Evolutionary conservation across 1,284 basidiomycete genomes (phyloP).

Genomic region (Pseudozyma sp.): DNA sequence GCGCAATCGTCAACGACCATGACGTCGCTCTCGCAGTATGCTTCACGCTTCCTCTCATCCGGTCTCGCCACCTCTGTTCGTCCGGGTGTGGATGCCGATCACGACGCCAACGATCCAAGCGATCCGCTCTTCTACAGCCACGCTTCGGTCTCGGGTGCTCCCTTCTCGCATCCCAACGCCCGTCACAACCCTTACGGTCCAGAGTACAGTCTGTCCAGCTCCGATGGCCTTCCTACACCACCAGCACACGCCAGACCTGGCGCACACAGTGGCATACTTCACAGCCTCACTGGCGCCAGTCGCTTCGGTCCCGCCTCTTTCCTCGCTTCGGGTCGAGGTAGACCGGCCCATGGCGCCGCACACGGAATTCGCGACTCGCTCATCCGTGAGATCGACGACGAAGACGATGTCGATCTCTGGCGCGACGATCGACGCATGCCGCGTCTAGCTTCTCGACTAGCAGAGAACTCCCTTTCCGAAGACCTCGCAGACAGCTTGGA

Average conservation of each 20-base stretch:
- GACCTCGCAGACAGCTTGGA: slow-evolving; percentile 40
- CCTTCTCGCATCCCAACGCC: slow-evolving; percentile 42
- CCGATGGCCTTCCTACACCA: slow-evolving; percentile 50
- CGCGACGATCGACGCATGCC: slow-evolving; percentile 47
- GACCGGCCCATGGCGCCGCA: slow-evolving; percentile 8
- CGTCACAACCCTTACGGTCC: slow-evolving; percentile 43
- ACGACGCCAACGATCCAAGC: slow-evolving; percentile 37
- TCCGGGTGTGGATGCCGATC: slow-evolving; percentile 38
- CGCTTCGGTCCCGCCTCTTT: slow-evolving; percentile 49
- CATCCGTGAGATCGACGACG: slow-evolving; percentile 55
- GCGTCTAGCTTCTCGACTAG: slow-evolving; percentile 36
- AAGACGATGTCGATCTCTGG: slow-evolving; percentile 57
- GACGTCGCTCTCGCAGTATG: slow-evolving; percentile 55
- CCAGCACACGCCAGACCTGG: slow-evolving; percentile 24
- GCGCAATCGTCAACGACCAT: slow-evolving; percentile 2
- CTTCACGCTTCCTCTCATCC: slow-evolving; percentile 51
- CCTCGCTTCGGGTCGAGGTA: slow-evolving; percentile 20
- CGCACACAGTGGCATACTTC: slow-evolving; percentile 42
- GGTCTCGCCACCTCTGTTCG: slow-evolving; percentile 34
- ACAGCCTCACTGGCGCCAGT: slow-evolving; percentile 49
- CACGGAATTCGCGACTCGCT: slow-evolving; percentile 44
- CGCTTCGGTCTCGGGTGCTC: slow-evolving; percentile 39
- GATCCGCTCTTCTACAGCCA: slow-evolving; percentile 54
- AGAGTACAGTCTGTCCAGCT: slow-evolving; percentile 53
- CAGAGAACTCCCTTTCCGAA: slow-evolving; percentile 31